Evolutionary conservation across 352 stramenopile genomes (phyloP).

Genomic region (Phytophthora foliorum): DNA sequence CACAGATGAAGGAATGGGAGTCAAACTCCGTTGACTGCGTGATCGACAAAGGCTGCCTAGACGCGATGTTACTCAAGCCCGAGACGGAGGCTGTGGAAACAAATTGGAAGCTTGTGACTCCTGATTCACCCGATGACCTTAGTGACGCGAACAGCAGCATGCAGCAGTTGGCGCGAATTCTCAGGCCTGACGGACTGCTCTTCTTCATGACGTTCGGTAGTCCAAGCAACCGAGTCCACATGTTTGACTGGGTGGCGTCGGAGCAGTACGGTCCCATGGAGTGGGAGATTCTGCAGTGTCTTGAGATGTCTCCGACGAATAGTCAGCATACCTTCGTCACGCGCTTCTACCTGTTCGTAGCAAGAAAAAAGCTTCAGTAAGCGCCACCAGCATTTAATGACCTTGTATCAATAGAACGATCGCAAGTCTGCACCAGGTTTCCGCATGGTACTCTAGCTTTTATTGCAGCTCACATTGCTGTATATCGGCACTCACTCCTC

Average conservation of each 20-base stretch:
- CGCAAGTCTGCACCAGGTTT: slow-evolving; percentile 15
- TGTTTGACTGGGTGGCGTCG: slow-evolving; percentile 56
- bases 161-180: slow-evolving; percentile 51
- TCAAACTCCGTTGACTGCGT: slow-evolving; percentile 53
- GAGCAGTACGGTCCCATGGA: slow-evolving; percentile 27
- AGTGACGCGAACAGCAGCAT: slow-evolving; percentile 47
- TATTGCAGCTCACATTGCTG: slow-evolving; percentile 18
- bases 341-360: slow-evolving; percentile 63
- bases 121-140: slow-evolving; percentile 53
- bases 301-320: slow-evolving; percentile 55
- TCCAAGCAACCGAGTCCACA: slow-evolving; percentile 57
- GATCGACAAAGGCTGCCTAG: slow-evolving; percentile 67
- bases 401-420: slow-evolving; percentile 31
- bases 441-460: slow-evolving; percentile 24
- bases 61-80: slow-evolving; percentile 64
- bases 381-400: background rate
- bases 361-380: slow-evolving; percentile 51
- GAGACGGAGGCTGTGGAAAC: slow-evolving; percentile 55
- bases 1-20: slow-evolving; percentile 52
- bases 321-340: slow-evolving; percentile 44
- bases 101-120: slow-evolving; percentile 53
- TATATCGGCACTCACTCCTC: slow-evolving; percentile 31
- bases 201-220: slow-evolving; percentile 63
- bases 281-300: slow-evolving; percentile 65
- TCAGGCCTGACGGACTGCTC: slow-evolving; percentile 48